These are phyloP conservation scores for Penicillium subrubescens DNA, from an alignment of 495 filamentous ascomycete species.

Conservation along the genomic window DNA sequence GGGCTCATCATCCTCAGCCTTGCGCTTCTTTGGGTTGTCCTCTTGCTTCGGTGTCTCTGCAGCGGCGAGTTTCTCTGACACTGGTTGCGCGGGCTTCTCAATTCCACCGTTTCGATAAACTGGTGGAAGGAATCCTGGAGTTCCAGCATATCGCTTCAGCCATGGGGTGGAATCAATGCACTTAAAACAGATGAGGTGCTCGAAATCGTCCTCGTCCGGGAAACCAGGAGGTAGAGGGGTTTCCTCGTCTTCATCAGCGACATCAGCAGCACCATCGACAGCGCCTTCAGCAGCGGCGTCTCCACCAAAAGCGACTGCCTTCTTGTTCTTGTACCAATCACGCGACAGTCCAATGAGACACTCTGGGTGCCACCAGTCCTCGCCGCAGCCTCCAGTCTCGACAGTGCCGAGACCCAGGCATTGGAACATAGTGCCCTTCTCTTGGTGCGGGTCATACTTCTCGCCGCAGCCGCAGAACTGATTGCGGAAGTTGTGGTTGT, in stretches of 20 bases:
- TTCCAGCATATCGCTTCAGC: constrained; percentile 89
- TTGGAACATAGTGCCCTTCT: constrained; percentile 99
- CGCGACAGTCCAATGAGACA: constrained; percentile 80
- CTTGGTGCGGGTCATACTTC: constrained; percentile 79
- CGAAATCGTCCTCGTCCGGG: constrained; percentile 84
- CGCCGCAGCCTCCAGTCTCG: constrained; percentile 85
- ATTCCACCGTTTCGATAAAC: constrained; percentile 51
- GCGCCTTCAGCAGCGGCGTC: constrained; percentile 15
- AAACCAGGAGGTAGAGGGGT: constrained; percentile 77
- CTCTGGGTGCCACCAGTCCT: constrained; percentile 99
- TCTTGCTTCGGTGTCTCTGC: constrained; percentile 18
- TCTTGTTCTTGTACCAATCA: constrained; percentile 47
- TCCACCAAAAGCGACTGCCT: constrained; percentile 44
- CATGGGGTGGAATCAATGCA: constrained; percentile 87
- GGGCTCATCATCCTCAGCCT: constrained; percentile 60
- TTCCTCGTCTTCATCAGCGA: constrained; percentile 49
- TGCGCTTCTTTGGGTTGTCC: constrained; percentile 68
- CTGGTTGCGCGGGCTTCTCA: constrained; percentile 7
- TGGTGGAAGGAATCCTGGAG: constrained; percentile 75
- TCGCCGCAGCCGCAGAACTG: constrained; percentile 88
- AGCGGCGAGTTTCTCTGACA: neutral
- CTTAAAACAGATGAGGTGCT: constrained; percentile 89
- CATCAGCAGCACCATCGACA: constrained; percentile 33
- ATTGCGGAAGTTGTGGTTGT: constrained; percentile 94
- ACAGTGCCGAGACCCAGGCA: constrained; percentile 83